Conservation (phyloP, 164 flowering plant genomes). For the Saururus chinensis region DNA sequence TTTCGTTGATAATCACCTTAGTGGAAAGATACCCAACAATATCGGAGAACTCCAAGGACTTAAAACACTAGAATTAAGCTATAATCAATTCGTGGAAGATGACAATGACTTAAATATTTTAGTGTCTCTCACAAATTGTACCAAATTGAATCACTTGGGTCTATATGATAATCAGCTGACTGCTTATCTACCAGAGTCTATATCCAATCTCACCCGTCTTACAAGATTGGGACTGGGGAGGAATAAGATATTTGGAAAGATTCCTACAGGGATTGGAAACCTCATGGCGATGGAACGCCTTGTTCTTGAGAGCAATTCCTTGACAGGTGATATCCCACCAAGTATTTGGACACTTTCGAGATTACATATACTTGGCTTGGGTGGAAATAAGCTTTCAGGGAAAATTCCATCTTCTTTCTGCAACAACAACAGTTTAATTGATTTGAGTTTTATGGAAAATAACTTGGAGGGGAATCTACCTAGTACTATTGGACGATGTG, state of each 20-base stretch:
- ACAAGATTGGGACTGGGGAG: not conserved
- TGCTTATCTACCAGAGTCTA: conserved; percentile 16
- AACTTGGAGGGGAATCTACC: conserved; percentile 16
- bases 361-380: not conserved
- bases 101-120: conserved; percentile 15
- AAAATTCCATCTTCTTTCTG: conserved; percentile 21
- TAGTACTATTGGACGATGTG: conserved; percentile 1
- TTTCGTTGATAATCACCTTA: not conserved
- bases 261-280: conserved; percentile 20
- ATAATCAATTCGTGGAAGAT: conserved; percentile 6
- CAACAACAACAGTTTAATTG: conserved; percentile 6
- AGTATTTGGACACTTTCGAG: conserved; percentile 2
- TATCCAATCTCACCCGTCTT: conserved; percentile 15
- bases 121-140: conserved; percentile 13
- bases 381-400: not conserved
- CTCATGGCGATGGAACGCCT: conserved; percentile 11
- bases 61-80: not conserved
- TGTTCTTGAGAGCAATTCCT: not conserved
- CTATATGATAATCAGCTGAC: conserved; percentile 7
- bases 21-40: not conserved
- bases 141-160: conserved; percentile 4
- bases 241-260: conserved; percentile 17
- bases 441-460: conserved; percentile 4
- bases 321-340: conserved; percentile 15
- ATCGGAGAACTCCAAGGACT: conserved; percentile 6